phyloP scores from a whole-genome alignment of 2,329 filamentous ascomycete species.

The Ophiosphaerella narmari region DNA sequence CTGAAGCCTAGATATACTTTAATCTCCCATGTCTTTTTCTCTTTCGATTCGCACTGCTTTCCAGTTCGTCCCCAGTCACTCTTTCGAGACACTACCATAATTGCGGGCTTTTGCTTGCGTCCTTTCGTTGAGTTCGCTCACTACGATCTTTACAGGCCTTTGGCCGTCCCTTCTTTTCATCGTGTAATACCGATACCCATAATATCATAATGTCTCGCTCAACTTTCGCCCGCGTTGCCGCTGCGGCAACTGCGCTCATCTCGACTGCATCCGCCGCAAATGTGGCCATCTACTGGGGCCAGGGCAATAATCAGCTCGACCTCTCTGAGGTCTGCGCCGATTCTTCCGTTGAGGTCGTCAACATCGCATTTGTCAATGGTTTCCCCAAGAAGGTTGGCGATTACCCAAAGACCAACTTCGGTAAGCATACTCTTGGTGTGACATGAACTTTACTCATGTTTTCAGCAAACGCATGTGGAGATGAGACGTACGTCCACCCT shows the following conservation, averaged over 20 bases:
- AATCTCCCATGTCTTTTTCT: constrained; percentile 37
- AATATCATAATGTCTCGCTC: constrained; percentile 43
- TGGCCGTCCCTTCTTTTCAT: constrained; percentile 46
- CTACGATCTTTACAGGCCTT: constrained; percentile 47
- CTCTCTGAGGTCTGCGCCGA: constrained; percentile 59
- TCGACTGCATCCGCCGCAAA: constrained; percentile 51
- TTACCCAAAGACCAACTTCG: constrained; percentile 61
- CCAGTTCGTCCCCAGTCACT: constrained; percentile 30
- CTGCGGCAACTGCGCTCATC: constrained; percentile 42
- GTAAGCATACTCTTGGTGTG: constrained; percentile 32
- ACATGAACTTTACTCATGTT: not conserved
- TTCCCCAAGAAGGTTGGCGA: constrained; percentile 56
- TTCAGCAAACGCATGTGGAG: constrained; percentile 51
- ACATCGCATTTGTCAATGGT: constrained; percentile 59
- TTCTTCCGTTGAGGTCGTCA: constrained; percentile 59
- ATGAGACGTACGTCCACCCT: constrained; percentile 40
- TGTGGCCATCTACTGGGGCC: constrained; percentile 61
- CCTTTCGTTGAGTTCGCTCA: constrained; percentile 55
- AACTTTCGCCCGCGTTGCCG: constrained; percentile 34
- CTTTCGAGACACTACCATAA: constrained; percentile 34
- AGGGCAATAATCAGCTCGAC: constrained; percentile 55
- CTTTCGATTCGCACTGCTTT: constrained; percentile 25
- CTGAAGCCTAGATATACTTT: constrained; percentile 24
- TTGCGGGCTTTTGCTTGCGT: constrained; percentile 56
- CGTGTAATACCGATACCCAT: constrained; percentile 25